phyloP scores from a whole-genome alignment of 305 asterid genomes.

The Fraxinus velutina region DNA sequence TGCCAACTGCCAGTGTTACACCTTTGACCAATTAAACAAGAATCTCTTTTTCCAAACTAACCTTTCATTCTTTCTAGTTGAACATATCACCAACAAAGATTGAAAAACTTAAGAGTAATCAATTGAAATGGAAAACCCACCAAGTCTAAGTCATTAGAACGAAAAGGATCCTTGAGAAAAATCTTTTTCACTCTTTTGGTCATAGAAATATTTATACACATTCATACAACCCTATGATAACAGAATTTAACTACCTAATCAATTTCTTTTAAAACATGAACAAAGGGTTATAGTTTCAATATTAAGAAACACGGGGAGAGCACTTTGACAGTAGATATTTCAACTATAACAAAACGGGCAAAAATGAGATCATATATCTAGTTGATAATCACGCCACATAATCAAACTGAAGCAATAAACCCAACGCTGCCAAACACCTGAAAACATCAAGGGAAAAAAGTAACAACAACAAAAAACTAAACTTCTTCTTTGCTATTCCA shows the following conservation, averaged over 20 bases:
- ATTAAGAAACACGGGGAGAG: not conserved
- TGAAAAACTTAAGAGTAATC: not conserved
- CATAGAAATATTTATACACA: not conserved
- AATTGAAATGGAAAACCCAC: not conserved
- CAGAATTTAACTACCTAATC: not conserved
- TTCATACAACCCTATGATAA: not conserved
- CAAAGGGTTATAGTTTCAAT: not conserved
- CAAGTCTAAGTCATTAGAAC: not conserved
- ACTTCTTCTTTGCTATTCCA: not conserved
- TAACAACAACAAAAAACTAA: not conserved
- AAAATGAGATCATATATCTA: not conserved
- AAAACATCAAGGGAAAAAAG: not conserved
- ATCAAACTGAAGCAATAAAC: not conserved
- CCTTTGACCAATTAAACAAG: not conserved
- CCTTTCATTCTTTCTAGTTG: not conserved
- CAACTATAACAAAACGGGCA: not conserved
- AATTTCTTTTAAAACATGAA: not conserved
- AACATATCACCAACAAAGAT: not conserved
- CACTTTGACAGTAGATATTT: not conserved
- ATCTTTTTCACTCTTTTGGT: not conserved
- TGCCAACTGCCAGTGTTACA: not conserved
- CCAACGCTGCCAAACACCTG: not conserved
- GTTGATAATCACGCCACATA: not conserved
- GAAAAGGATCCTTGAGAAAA: not conserved
- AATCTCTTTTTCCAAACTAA: not conserved